These are phyloP conservation scores for Gossypium gossypioides DNA, from an alignment of 441 rosid species.

Conservation along the genomic window DNA sequence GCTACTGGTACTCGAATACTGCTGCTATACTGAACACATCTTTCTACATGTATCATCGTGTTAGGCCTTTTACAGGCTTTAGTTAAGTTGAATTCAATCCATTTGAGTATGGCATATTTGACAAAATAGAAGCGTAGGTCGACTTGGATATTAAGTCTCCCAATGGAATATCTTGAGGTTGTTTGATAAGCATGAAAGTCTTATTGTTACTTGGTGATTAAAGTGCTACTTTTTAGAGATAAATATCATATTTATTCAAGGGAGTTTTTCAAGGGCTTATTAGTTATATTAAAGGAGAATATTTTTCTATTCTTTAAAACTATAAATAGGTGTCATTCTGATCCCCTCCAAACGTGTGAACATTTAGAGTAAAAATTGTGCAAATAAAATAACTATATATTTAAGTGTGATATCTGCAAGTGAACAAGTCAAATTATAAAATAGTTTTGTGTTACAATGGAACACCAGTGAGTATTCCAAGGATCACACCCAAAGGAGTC, in stretches of 20 bases:
- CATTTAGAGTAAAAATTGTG: not conserved
- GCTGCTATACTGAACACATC: not conserved
- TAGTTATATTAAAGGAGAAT: no score
- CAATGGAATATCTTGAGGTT: not conserved
- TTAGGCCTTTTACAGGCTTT: not conserved
- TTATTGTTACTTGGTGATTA: no score
- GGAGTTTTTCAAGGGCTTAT: no score
- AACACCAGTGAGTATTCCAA: not conserved
- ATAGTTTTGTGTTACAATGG: not conserved
- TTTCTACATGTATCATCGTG: not conserved
- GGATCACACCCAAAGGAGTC: not conserved
- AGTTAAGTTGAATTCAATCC: not conserved
- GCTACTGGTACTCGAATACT: not conserved
- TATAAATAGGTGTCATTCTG: not conserved
- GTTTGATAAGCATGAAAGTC: no score
- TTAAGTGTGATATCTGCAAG: not conserved
- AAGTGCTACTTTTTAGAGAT: no score
- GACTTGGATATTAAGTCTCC: not conserved
- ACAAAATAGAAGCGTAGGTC: not conserved
- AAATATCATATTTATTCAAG: no score
- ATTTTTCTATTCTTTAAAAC: not conserved
- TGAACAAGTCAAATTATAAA: not conserved
- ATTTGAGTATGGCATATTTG: not conserved
- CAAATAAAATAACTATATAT: not conserved
- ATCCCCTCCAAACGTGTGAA: not conserved